These are phyloP conservation scores for Scedosporium apiospermum DNA, from an alignment of 2,329 filamentous ascomycete species.

Conservation along the genomic window DNA sequence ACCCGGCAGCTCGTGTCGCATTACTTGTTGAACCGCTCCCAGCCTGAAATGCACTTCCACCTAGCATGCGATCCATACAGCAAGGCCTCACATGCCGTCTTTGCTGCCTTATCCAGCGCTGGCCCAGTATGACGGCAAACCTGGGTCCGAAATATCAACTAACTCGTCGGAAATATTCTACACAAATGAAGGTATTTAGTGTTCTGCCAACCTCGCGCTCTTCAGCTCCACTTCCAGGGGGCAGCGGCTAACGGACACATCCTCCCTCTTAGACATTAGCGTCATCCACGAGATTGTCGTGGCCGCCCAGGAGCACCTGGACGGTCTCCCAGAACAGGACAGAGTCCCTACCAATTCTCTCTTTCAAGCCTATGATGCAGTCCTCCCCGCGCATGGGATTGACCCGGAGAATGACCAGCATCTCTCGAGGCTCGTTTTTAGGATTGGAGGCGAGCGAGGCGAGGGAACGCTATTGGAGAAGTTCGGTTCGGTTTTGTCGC, in stretches of 20 bases:
- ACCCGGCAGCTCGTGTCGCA: background rate
- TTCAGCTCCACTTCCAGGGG: too few relatives aligned
- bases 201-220: background rate
- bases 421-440: constrained; percentile 70
- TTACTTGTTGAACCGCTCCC: background rate
- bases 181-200: constrained; percentile 48
- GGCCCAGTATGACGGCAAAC: constrained; percentile 24
- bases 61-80: constrained; percentile 24
- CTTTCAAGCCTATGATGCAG: constrained; percentile 69
- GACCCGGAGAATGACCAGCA: constrained; percentile 65
- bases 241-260: background rate
- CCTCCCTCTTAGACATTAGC: constrained; percentile 53
- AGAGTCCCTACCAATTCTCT: constrained; percentile 66
- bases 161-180: constrained; percentile 35
- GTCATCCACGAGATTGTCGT: constrained; percentile 69
- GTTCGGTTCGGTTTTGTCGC: constrained; percentile 57
- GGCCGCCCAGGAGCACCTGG: constrained; percentile 56
- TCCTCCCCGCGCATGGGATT: constrained; percentile 61
- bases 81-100: constrained; percentile 23
- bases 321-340: constrained; percentile 47
- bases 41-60: constrained; percentile 6
- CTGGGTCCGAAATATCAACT: constrained; percentile 15
- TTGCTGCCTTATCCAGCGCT: constrained; percentile 22
- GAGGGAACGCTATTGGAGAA: constrained; percentile 53
- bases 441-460: constrained; percentile 58